phyloP scores from a whole-genome alignment of 192 early-diverging fungal genomes.

The Coemansia sp. region DNA sequence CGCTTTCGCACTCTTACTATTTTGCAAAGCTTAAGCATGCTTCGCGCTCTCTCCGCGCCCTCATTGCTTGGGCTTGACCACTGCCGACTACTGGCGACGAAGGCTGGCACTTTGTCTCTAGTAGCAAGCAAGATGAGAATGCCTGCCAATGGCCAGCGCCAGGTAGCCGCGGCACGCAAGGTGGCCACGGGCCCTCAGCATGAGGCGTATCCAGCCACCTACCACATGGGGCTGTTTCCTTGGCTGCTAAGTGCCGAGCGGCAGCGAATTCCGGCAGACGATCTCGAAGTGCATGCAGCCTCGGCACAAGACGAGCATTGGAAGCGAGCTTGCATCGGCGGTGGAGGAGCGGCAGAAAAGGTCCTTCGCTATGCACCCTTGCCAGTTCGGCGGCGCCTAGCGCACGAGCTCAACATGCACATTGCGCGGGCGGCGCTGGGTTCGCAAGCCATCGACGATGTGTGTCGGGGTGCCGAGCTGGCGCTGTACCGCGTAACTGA shows the following conservation, averaged over 20 bases:
- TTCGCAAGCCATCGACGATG: conserved; percentile 22
- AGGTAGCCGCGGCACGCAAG: background rate
- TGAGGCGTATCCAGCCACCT: background rate
- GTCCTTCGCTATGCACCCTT: conserved; percentile 13
- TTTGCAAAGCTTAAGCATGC: background rate
- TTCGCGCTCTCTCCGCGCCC: background rate
- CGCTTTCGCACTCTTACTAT: background rate
- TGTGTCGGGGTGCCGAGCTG: conserved; percentile 30
- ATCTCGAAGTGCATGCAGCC: conserved; percentile 16
- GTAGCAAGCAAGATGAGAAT: background rate
- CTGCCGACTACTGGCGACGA: background rate
- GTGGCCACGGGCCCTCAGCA: background rate
- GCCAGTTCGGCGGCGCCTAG: conserved; percentile 23
- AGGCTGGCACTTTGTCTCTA: background rate
- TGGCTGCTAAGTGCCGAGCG: conserved; percentile 53
- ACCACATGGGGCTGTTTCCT: conserved; percentile 21
- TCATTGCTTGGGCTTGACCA: background rate
- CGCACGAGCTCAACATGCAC: conserved; percentile 38
- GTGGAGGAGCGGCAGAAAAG: background rate
- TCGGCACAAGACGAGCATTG: background rate
- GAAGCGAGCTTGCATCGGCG: background rate
- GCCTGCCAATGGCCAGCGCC: background rate
- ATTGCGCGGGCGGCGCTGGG: conserved; percentile 38
- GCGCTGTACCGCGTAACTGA: conserved; percentile 30
- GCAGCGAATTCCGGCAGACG: conserved; percentile 40